A percentile compares a stretch with the other conserved stretches of the same genome.
These are phyloP conservation scores for Capsaspora owczarzaki DNA, from an alignment of 78 protist species.

Conservation along the genomic window DNA sequence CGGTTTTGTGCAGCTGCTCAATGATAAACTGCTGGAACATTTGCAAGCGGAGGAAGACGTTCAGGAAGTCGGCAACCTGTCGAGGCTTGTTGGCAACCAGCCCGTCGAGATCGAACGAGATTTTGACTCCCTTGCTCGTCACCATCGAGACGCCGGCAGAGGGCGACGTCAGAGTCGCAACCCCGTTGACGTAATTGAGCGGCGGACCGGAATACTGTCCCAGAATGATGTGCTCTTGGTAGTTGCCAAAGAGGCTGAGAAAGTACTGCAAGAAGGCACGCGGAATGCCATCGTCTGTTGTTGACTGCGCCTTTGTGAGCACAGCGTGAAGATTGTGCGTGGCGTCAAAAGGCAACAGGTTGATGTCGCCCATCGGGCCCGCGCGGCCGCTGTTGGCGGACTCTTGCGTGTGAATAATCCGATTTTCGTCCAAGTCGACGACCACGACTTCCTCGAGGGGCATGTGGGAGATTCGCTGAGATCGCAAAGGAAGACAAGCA, in stretches of 20 bases:
- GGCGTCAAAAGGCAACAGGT: background rate
- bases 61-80: background rate
- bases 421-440: slow-evolving; percentile 1
- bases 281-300: slow-evolving; percentile 11
- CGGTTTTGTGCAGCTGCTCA: slow-evolving; percentile 1
- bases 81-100: background rate
- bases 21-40: slow-evolving; percentile 27
- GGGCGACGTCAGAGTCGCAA: no score
- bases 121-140: no score
- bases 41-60: background rate
- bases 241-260: slow-evolving; percentile 15
- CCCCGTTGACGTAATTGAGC: no score
- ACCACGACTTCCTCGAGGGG: slow-evolving; percentile 18
- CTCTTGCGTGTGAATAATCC: background rate
- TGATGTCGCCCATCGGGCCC: slow-evolving; percentile 9
- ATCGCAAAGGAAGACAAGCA: no score
- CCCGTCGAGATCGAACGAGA: background rate
- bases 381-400: no score
- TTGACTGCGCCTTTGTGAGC: background rate
- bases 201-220: background rate
- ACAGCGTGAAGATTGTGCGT: background rate
- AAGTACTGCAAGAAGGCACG: slow-evolving; percentile 11
- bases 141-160: no score
- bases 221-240: background rate
- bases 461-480: background rate